phyloP scores from a whole-genome alignment of 169 alveolate genomes.

The Eimeria necatrix region DNA sequence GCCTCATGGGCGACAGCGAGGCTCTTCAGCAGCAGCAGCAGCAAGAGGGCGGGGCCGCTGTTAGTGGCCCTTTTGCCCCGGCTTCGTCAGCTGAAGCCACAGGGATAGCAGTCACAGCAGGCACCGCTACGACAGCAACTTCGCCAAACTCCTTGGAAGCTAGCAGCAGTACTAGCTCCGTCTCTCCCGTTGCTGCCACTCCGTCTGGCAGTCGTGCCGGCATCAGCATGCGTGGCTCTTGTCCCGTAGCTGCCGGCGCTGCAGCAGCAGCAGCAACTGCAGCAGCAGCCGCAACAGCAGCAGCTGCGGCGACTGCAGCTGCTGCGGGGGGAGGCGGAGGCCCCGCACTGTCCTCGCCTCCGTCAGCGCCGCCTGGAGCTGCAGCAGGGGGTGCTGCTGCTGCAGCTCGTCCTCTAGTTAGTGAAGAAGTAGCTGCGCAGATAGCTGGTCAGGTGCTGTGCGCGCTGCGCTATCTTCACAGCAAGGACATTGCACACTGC shows the following conservation, averaged over 20 bases:
- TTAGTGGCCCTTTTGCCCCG: neutral
- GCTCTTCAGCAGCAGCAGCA: conserved; percentile 19
- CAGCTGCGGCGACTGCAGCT: conserved; percentile 49
- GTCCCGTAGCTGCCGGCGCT: conserved; percentile 58
- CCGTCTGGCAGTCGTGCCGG: neutral
- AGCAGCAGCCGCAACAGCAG: conserved; percentile 43
- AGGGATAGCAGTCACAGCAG: conserved; percentile 28
- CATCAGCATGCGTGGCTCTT: conserved; percentile 3
- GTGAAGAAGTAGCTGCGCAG: conserved; percentile 82
- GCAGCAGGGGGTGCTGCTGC: conserved; percentile 52
- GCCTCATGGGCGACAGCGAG: neutral
- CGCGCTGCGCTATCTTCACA: conserved; percentile 86
- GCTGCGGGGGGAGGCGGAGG: conserved; percentile 6
- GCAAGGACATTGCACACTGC: conserved; percentile 84
- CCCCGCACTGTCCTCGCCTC: neutral
- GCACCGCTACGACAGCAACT: conserved; percentile 36
- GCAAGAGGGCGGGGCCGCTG: neutral
- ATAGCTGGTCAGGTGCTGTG: conserved; percentile 83
- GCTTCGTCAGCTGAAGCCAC: neutral
- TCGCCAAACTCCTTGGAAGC: conserved; percentile 1
- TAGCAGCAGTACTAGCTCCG: neutral
- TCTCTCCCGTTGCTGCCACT: neutral
- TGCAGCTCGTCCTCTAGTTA: neutral
- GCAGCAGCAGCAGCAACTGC: conserved; percentile 65
- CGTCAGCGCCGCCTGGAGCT: conserved; percentile 4